Evolutionary conservation across 768 basidiomycete genomes (phyloP), one percentile per base, ranked within the genome.

Genomic region (Podaxis sp.): DNA sequence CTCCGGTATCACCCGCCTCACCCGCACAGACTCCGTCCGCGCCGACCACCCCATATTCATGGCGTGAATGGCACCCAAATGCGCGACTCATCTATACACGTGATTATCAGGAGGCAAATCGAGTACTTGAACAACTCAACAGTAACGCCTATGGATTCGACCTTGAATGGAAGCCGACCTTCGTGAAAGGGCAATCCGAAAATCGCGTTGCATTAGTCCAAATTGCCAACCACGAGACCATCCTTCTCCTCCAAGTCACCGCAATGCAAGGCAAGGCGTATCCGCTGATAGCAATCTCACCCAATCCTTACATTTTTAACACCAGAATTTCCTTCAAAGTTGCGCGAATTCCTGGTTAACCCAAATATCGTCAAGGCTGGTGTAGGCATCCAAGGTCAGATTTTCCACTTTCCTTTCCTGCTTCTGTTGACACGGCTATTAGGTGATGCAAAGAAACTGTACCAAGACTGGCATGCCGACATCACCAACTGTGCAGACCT

Each of bases 141-240:
- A 47, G 62, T 36, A 75, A 73, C 16, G 66, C 76, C 25, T 73
- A 83, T 53, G 91, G 91, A 27, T 85, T 93, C 63, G 91, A 93
- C 68, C 76, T 90, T 38, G 91, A 93, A 72, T 93, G 91, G 90
- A 84, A 80, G 62, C 91, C 91, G 0, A 82, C 67, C 18, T 85
- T 73, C 65, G 63, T 64, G 50, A 85, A 82, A 67, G 84, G 86
- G 18, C 67, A 72, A 25, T 66, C 72, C 27, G 81, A 86, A 70
- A 89, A 92, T 67, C 87, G 79, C 23, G 86, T 90, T 18, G 85
- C 91, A 2, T 78, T 93, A 23, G 78, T 93, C 3, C 91, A 93
- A 68, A 79, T 93, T 16, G 87, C 89, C 1, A 84, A 77, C 63
- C 67, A 72, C 3, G 69, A 82, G 3, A 75, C 70, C 11, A 81